These are phyloP conservation scores for Phytophthora uliginosa DNA, from an alignment of 352 stramenopile genomes.

Conservation along the genomic window DNA sequence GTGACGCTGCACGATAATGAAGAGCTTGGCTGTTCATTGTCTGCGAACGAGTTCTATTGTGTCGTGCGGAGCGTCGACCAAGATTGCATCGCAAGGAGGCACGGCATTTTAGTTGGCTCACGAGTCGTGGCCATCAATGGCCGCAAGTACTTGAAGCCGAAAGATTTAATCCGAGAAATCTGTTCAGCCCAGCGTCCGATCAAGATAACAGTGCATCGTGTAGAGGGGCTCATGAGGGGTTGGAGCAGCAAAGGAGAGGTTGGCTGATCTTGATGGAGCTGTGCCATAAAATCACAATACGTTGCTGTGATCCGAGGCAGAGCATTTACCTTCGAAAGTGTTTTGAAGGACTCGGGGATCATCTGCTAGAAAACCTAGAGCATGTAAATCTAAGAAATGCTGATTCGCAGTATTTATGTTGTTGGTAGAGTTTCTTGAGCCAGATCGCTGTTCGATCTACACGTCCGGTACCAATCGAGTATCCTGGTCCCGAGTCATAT, in stretches of 20 bases:
- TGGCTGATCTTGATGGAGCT: conserved; percentile 9
- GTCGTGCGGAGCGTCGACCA: conserved; percentile 71
- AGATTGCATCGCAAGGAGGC: conserved; percentile 58
- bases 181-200: conserved; percentile 65
- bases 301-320: conserved; percentile 2
- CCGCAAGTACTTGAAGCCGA: conserved; percentile 51
- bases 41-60: conserved; percentile 61
- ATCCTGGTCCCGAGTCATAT: conserved; percentile 31
- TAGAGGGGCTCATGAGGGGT: conserved; percentile 83
- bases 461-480: conserved; percentile 48
- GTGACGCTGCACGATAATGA: conserved; percentile 65
- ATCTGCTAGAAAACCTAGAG: conserved; percentile 41
- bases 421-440: not conserved
- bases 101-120: conserved; percentile 77
- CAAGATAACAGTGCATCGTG: conserved; percentile 73
- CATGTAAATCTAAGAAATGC: conserved; percentile 35
- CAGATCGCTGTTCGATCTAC: conserved; percentile 25
- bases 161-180: conserved; percentile 63
- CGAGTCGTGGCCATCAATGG: conserved; percentile 78
- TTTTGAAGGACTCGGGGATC: conserved; percentile 27
- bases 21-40: conserved; percentile 71
- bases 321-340: conserved; percentile 26
- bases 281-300: conserved; percentile 5
- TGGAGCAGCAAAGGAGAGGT: conserved; percentile 42
- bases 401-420: conserved; percentile 6